phyloP scores from a whole-genome alignment of 192 early-diverging fungal genomes.

The Lunasporangiospora selenospora region DNA sequence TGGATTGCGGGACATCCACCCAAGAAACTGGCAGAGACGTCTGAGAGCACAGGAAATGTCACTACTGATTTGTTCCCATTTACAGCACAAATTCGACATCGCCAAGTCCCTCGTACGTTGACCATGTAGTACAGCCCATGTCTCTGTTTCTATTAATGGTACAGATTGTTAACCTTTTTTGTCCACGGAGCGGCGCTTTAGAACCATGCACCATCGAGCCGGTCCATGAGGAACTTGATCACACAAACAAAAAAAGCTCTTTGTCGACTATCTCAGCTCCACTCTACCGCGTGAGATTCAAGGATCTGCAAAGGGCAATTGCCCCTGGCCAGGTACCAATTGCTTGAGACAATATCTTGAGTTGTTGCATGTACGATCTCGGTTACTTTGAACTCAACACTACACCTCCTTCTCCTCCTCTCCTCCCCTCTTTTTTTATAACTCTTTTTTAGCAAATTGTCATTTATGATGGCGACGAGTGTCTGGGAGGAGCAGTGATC shows the following conservation, averaged over 20 bases:
- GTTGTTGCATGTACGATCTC: no score
- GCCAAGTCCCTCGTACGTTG: constrained; percentile 37
- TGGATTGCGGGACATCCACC: constrained; percentile 38
- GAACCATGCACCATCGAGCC: constrained; percentile 34
- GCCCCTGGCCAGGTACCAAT: constrained; percentile 67
- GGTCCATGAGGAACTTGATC: neutral
- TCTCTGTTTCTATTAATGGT: neutral
- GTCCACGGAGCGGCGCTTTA: neutral
- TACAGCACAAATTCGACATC: constrained; percentile 43
- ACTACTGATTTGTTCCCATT: constrained; percentile 11
- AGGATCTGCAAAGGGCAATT: constrained; percentile 60
- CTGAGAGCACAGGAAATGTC: neutral
- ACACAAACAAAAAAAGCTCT: neutral
- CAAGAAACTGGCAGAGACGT: neutral
- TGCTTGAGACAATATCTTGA: no score
- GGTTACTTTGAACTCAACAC: no score
- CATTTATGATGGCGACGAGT: constrained; percentile 65
- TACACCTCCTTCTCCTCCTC: no score
- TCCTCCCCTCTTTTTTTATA: neutral
- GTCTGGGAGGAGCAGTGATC: constrained; percentile 71
- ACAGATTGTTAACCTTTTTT: neutral
- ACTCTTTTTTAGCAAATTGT: constrained; percentile 57
- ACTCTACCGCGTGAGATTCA: constrained; percentile 55
- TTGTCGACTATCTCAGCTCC: constrained; percentile 9
- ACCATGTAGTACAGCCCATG: neutral